Evolutionary conservation across 2,329 filamentous ascomycete genomes (phyloP).

Genomic region (Verticillium tricorpus): DNA sequence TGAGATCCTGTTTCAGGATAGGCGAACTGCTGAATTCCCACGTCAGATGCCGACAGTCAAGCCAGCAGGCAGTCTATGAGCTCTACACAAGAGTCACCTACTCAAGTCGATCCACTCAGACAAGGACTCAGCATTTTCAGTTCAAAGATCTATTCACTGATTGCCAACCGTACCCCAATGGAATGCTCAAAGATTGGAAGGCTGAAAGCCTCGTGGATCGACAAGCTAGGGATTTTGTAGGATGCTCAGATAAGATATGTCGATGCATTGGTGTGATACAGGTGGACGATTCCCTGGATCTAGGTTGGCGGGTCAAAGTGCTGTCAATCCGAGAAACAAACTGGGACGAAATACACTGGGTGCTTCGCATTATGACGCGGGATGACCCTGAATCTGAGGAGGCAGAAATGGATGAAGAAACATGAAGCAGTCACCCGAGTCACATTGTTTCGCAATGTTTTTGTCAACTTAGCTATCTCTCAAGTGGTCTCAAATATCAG

Average conservation of each 20-base stretch:
- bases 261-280: constrained; percentile 10
- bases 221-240: constrained; percentile 2
- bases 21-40: constrained; percentile 53
- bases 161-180: constrained; percentile 40
- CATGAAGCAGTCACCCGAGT: not conserved
- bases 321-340: constrained; percentile 9
- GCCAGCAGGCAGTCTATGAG: constrained; percentile 48
- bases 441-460: not conserved
- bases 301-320: constrained; percentile 6
- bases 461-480: not conserved
- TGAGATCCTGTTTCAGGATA: constrained; percentile 61
- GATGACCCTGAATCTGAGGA: constrained; percentile 1
- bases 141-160: constrained; percentile 59
- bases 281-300: not conserved
- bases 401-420: not conserved
- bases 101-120: constrained; percentile 48
- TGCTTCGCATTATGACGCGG: constrained; percentile 2
- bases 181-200: constrained; percentile 7
- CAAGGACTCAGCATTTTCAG: constrained; percentile 56
- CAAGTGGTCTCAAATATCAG: too few species aligned
- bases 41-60: constrained; percentile 20
- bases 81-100: constrained; percentile 57
- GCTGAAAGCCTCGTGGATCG: not conserved
- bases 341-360: constrained; percentile 9
- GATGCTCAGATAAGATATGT: constrained; percentile 4